A percentile compares a stretch with the other conserved stretches of the same genome.
These are phyloP conservation scores for Paspalum notatum DNA, from an alignment of 176 grass and related monocot species.

Conservation along the genomic window DNA sequence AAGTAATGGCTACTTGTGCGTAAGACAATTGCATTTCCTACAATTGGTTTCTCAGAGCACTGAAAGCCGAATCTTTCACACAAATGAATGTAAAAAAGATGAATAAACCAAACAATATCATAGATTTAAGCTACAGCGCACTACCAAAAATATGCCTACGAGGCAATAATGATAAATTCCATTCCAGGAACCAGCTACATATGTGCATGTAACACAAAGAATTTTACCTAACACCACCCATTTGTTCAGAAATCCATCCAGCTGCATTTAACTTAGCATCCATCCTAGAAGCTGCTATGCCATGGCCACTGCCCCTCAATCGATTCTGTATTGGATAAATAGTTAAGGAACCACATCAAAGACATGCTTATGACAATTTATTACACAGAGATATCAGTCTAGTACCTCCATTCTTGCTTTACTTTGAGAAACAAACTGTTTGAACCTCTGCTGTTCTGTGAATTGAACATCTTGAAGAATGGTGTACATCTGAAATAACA, in stretches of 20 bases:
- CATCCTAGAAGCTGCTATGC: constrained; percentile 92
- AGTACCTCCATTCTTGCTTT: constrained; percentile 98
- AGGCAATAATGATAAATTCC: constrained; percentile 9
- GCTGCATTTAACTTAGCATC: constrained; percentile 94
- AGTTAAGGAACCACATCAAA: constrained; percentile 45
- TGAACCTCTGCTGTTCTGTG: constrained; percentile 93
- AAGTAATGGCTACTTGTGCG: neutral
- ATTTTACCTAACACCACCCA: constrained; percentile 92
- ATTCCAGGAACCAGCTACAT: constrained; percentile 7
- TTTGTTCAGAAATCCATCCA: constrained; percentile 93
- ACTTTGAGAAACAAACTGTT: constrained; percentile 99
- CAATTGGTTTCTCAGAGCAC: constrained; percentile 25
- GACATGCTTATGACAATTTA: constrained; percentile 29
- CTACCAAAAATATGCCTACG: neutral
- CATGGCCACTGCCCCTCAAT: constrained; percentile 94
- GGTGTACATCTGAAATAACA: constrained; percentile 72
- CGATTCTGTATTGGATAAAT: constrained; percentile 66
- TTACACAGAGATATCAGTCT: constrained; percentile 23
- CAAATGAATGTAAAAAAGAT: neutral
- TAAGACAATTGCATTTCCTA: neutral
- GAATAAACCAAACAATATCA: constrained; percentile 10
- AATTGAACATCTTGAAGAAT: constrained; percentile 99
- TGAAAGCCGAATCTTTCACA: neutral
- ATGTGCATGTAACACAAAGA: constrained; percentile 31
- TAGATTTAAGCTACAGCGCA: neutral